phyloP scores from a whole-genome alignment of 768 basidiomycete genomes.

The Xanthoconium stramineum region DNA sequence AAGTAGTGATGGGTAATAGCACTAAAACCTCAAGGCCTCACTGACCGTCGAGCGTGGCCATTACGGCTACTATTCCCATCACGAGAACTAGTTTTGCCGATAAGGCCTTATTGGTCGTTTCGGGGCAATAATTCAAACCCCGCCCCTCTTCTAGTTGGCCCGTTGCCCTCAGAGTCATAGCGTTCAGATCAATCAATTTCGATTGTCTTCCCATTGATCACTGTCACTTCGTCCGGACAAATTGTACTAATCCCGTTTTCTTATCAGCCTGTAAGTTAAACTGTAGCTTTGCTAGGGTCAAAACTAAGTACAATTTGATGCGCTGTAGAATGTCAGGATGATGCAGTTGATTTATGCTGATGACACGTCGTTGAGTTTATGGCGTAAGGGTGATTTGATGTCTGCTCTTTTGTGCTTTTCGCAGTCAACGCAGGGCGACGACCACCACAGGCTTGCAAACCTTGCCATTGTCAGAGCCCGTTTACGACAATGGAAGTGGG shows the following conservation, averaged over 20 bases:
- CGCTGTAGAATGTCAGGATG: neutral
- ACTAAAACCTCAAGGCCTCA: slow-evolving; percentile 1
- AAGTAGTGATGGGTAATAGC: neutral
- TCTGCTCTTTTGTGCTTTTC: neutral
- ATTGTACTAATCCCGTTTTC: neutral
- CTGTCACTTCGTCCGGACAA: neutral
- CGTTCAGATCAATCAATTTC: neutral
- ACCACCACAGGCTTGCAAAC: neutral
- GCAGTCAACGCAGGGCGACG: neutral
- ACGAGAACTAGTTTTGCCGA: no score
- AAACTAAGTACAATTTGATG: neutral
- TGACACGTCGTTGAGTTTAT: neutral
- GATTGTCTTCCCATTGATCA: neutral
- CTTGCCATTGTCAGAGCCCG: neutral
- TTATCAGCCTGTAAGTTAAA: neutral
- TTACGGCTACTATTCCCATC: no score
- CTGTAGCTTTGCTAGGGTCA: neutral
- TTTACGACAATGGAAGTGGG: neutral
- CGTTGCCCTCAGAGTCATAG: neutral
- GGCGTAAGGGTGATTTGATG: neutral
- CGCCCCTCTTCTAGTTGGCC: neutral
- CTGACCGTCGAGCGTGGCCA: slow-evolving; percentile 7
- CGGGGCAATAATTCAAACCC: no score
- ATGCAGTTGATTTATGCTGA: neutral
- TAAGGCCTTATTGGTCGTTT: no score